phyloP scores from a whole-genome alignment of 2,329 filamentous ascomycete species.

The Fusarium xylarioides region DNA sequence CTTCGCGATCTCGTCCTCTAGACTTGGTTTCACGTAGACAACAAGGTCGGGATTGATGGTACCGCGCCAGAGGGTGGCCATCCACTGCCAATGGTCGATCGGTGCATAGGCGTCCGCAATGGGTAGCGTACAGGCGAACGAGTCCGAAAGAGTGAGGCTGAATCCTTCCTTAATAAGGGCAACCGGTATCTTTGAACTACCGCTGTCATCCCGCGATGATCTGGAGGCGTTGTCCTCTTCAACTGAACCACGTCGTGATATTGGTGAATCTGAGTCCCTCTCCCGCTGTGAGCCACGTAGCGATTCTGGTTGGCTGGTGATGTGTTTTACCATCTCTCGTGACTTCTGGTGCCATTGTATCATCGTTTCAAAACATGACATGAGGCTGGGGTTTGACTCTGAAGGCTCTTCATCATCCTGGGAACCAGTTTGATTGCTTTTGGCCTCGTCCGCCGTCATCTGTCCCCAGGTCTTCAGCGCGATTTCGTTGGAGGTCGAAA shows the following conservation, averaged over 20 bases:
- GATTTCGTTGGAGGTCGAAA: slow-evolving; percentile 57
- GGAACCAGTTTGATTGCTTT: slow-evolving; percentile 10
- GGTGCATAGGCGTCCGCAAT: slow-evolving; percentile 81
- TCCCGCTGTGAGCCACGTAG: slow-evolving; percentile 13
- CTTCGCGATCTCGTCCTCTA: slow-evolving; percentile 49
- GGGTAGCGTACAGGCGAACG: slow-evolving; percentile 76
- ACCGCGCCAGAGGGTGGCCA: slow-evolving; percentile 91
- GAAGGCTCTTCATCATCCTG: slow-evolving; percentile 23
- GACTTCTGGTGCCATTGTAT: slow-evolving; percentile 80
- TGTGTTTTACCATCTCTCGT: slow-evolving; percentile 69
- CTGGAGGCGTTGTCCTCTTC: slow-evolving; percentile 6
- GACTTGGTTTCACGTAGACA: slow-evolving; percentile 66
- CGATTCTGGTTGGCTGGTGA: slow-evolving; percentile 47
- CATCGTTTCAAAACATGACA: slow-evolving; percentile 73
- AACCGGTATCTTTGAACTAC: slow-evolving; percentile 64
- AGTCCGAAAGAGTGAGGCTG: slow-evolving; percentile 80
- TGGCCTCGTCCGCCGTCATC: slow-evolving; percentile 36
- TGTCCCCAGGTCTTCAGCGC: slow-evolving; percentile 57
- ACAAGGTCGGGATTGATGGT: slow-evolving; percentile 84
- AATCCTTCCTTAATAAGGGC: slow-evolving; percentile 81
- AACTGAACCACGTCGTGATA: slow-evolving; percentile 17
- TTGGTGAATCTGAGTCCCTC: slow-evolving; percentile 4
- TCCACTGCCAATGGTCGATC: slow-evolving; percentile 97
- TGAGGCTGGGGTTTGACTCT: slow-evolving; percentile 54
- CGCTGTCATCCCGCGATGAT: slow-evolving; percentile 6